phyloP scores from a whole-genome alignment of 179 eudicot species.

The Gypsophila paniculata region DNA sequence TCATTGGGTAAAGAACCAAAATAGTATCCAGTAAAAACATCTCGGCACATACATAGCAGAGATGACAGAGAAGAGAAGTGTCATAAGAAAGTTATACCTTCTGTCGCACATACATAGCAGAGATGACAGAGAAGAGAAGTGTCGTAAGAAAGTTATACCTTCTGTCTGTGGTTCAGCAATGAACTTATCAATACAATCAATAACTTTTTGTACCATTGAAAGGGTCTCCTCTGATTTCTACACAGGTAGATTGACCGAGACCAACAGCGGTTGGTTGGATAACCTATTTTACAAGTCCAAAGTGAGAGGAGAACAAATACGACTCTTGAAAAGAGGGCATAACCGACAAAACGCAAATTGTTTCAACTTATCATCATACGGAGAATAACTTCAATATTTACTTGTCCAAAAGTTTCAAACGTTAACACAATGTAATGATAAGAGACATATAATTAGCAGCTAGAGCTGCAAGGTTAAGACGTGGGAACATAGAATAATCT shows the following conservation, averaged over 20 bases:
- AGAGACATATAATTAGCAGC: no score
- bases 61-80: background rate
- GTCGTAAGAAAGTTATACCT: constrained; percentile 27
- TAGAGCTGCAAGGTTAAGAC: no score
- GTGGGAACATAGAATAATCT: no score
- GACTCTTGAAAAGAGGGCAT: background rate
- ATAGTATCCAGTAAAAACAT: background rate
- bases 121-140: background rate
- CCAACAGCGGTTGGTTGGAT: constrained; percentile 97
- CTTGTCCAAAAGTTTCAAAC: no score
- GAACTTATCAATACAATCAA: constrained; percentile 90
- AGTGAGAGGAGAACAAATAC: background rate
- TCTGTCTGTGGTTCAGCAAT: constrained; percentile 96
- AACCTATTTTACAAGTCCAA: constrained; percentile 50
- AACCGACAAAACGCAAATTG: background rate
- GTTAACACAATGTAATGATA: no score
- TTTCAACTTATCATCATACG: no score
- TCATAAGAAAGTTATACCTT: constrained; percentile 32
- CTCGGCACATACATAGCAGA: background rate
- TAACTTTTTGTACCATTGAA: constrained; percentile 94
- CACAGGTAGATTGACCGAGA: constrained; percentile 97
- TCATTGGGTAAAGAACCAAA: no score
- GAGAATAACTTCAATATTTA: no score
- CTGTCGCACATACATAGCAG: constrained; percentile 37
- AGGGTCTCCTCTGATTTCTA: constrained; percentile 99